Evolutionary conservation across 495 filamentous ascomycete species (phyloP).

Genomic region (Xylaria acuta): DNA sequence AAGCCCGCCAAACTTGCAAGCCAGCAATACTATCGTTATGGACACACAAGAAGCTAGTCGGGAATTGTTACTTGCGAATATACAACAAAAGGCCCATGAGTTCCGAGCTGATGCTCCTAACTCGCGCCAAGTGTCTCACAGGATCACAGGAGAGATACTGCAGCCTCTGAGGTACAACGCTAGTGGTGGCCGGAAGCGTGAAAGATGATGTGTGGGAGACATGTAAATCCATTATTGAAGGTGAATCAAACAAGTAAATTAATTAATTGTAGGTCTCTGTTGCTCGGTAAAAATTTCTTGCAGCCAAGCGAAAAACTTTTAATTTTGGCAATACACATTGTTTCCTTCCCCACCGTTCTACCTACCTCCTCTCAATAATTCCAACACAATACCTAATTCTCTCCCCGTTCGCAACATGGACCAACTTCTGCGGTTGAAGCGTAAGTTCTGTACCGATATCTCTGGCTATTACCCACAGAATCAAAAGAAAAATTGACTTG

Average conservation of each 20-base stretch:
- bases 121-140: constrained; percentile 11
- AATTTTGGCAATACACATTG: not conserved
- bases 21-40: not conserved
- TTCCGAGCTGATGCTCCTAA: not conserved
- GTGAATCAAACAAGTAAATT: constrained; percentile 6
- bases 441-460: not conserved
- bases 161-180: constrained; percentile 14
- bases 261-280: not conserved
- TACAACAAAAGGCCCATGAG: not conserved
- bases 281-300: not conserved
- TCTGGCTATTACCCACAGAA: not conserved
- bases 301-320: not conserved
- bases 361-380: not conserved
- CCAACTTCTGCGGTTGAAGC: not conserved
- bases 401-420: not conserved
- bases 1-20: not conserved
- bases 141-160: constrained; percentile 18
- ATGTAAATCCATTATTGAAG: not conserved
- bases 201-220: not conserved
- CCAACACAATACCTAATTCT: not conserved
- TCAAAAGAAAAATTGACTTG: not conserved
- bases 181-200: not conserved
- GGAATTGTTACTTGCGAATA: constrained; percentile 3
- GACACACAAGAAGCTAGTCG: not conserved
- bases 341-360: not conserved